These are phyloP conservation scores for Mycosphaerella sp. DNA, from an alignment of 2,329 filamentous ascomycete genomes.

Conservation along the genomic window DNA sequence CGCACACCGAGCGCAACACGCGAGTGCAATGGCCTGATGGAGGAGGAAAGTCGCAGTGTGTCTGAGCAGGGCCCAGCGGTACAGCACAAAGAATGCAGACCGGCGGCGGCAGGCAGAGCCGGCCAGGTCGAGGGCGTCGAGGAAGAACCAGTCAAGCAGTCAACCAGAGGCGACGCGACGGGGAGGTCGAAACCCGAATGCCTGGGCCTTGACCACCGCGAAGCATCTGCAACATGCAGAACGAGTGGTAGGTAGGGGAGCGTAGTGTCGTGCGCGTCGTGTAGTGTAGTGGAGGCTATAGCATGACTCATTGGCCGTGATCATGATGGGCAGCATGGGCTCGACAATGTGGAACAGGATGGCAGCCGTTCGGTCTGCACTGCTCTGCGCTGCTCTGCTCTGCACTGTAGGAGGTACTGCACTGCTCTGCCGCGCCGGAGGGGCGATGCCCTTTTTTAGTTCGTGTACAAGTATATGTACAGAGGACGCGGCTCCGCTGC, in stretches of 20 bases:
- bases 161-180: too few relatives aligned
- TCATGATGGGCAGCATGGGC: slow-evolving; percentile 1
- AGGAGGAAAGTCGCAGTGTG: not conserved
- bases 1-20: not conserved
- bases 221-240: slow-evolving; percentile 7
- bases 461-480: slow-evolving; percentile 6
- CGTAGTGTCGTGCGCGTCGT: too few relatives aligned
- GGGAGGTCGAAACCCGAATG: slow-evolving; percentile 5
- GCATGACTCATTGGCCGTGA: slow-evolving; percentile 21
- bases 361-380: slow-evolving; percentile 4
- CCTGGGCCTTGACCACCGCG: slow-evolving; percentile 15
- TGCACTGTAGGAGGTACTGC: too few relatives aligned
- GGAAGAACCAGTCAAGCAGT: not conserved
- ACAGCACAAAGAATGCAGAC: slow-evolving; percentile 13
- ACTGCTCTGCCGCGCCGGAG: too few relatives aligned
- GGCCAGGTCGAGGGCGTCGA: not conserved
- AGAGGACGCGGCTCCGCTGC: slow-evolving; percentile 15
- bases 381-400: too few relatives aligned
- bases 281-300: slow-evolving; percentile 5
- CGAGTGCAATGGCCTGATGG: slow-evolving; percentile 18
- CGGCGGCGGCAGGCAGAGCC: not conserved
- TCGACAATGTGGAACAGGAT: slow-evolving; percentile 10
- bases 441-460: not conserved
- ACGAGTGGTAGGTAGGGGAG: not conserved
- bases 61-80: slow-evolving; percentile 12